Evolutionary conservation across 257 asterid species (phyloP).

Genomic region (Solanum habrochaites): DNA sequence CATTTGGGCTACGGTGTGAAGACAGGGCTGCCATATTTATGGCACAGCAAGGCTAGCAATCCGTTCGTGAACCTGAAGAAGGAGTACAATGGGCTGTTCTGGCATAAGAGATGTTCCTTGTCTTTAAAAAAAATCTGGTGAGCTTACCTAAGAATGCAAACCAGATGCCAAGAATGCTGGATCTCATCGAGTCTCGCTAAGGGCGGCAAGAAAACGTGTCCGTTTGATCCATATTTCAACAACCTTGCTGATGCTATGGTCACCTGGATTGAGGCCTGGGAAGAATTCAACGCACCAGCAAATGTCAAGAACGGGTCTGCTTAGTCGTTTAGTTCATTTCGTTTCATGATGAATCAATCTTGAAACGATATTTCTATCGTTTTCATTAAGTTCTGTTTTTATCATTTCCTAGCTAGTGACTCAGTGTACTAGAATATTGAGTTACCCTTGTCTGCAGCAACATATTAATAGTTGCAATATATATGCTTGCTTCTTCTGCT

Average conservation of each 20-base stretch:
- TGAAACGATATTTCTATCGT: background rate
- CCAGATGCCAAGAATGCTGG: constrained; percentile 60
- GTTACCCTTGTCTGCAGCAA: background rate
- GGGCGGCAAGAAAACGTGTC: constrained; percentile 40
- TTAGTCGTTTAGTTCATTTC: background rate
- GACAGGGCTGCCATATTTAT: constrained; percentile 65
- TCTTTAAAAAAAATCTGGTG: constrained; percentile 46
- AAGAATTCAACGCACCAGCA: constrained; percentile 32
- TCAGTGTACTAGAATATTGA: background rate
- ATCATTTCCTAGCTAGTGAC: background rate
- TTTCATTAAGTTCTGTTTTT: background rate
- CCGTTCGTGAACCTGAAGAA: constrained; percentile 62
- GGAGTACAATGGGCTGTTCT: constrained; percentile 57
- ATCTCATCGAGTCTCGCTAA: constrained; percentile 61
- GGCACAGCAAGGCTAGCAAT: constrained; percentile 85
- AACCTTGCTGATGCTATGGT: constrained; percentile 65
- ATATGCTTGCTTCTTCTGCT: background rate
- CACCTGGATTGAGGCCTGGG: constrained; percentile 69
- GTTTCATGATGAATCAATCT: background rate
- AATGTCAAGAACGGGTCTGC: background rate
- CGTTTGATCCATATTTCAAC: constrained; percentile 45
- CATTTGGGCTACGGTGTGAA: constrained; percentile 60
- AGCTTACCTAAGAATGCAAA: constrained; percentile 38
- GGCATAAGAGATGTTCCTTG: constrained; percentile 76
- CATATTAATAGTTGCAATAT: background rate